Base-by-base conservation (phyloP, 1,284 basidiomycete genomes). In the Cutaneotrichosporon cyanovorans region DNA sequence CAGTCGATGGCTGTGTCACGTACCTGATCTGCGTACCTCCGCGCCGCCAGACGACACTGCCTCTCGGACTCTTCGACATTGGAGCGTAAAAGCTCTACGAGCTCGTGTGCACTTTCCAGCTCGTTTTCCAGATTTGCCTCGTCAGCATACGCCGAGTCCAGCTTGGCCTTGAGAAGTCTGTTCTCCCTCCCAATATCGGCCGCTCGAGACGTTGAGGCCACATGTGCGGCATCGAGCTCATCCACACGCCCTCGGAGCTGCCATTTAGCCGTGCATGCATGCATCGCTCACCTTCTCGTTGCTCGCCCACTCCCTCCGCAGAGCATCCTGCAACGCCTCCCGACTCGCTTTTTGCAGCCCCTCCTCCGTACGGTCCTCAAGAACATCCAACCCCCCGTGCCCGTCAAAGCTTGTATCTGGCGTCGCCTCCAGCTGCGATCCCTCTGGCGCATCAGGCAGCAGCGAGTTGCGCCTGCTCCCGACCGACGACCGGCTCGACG, bases 11-110 rank as follows among this genome's bases (percentile, higher is more conserved):
- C 15, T n/a, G n/a, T 34, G 22, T 19, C 31, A 53, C 63, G 38
- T 38, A 68, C 69, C 62, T 72, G 68, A 45, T 65, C 65, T 3
- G 55, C 41, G 55, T 65, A 63, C 12, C 66, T 48, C 31, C 57
- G 59, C 20, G 63, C 59, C 12, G 50, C 49, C 16, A 62, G 62
- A 39, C 62, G 53, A 19, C 50, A 44, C 33, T 59, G 54, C 37
- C 54, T 55, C 40, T 72, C 69, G 9, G 58, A 48, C 22, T 66
- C 61, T 4, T 43, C 36, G 1, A 63, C 42, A n/a, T 61, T 53
- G 36, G 37, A 45, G 15, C 62, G 37, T 3, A 69, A 41, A 20
- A 56, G 48, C 11, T 68, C 67, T 1, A 69, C 44, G 7, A 66
- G 42, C 40, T 63, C 62, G 41, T 67, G 60, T 8, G 62, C 54